Base-by-base conservation (phyloP, 441 rosid genomes). In the Corymbia citriodora region DNA sequence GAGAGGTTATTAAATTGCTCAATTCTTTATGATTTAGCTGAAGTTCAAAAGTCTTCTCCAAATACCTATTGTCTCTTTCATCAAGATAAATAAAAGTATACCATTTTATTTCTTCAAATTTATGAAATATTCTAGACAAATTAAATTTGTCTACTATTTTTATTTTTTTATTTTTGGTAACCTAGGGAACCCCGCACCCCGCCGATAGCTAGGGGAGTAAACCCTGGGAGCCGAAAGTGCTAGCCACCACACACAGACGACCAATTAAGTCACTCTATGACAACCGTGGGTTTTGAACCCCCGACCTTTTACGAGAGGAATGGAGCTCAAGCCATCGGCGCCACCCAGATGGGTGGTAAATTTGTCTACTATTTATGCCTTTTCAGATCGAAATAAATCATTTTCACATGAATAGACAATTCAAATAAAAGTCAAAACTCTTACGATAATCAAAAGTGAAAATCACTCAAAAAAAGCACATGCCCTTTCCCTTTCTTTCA, bases 391-490 rank as follows among this genome's bases (percentile, higher is more conserved):
- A 59, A 63, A 29, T 14, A 3, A 19, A 72, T 72, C 8, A 2
- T 8, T 72, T 72, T 36, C 10, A 10, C 4, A 2, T 1, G 10
- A 0, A 10, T 10, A 14, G 1, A 36, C 7, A 2, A 1, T 36
- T 72, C 4, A 36, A 72, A 8, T 33, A 2, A 5, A 72, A 36
- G 7, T 36, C 27, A 2, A 3, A 33, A 72, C 13, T 10, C 4
- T 5, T 2, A 33, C 0, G 3, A 1, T 33, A 70, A 70, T 68
- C 3, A 16, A 5, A 3, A 0, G 0, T 2, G 1, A 31, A 31
- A 68, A n/a, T 68, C 3, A 5, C 79, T 68, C 0, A 2, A 31
- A 68, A 16, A 31, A 68, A 31, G 3, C 18, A 5, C 81, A 2
- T 4, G 0, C 1, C 8, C 14, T 70, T 70, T 70, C 27, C 81